Evolutionary conservation across 768 basidiomycete species (phyloP).

Genomic region (Serendipita indica): DNA sequence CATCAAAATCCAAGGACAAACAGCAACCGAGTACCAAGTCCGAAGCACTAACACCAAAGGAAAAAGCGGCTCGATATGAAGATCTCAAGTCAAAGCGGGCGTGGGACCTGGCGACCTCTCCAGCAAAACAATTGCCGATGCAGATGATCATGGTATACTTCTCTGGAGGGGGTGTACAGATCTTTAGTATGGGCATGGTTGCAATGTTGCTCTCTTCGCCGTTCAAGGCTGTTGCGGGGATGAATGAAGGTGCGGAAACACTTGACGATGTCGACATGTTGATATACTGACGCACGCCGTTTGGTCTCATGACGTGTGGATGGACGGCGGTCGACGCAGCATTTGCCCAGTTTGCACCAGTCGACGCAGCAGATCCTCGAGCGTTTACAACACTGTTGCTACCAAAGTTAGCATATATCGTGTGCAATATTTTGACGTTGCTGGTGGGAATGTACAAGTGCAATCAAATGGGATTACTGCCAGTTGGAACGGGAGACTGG

Average conservation of each 20-base stretch:
- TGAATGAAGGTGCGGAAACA: slow-evolving; percentile 54
- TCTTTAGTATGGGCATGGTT: slow-evolving; percentile 94
- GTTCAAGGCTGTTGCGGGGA: slow-evolving; percentile 65
- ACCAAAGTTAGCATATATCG: slow-evolving; percentile 56
- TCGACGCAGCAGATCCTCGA: slow-evolving; percentile 28
- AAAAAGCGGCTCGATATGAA: slow-evolving; percentile 37
- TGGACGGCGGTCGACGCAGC: slow-evolving; percentile 27
- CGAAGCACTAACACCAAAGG: slow-evolving; percentile 9
- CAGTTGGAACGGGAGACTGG: slow-evolving; percentile 88
- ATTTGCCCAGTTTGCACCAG: slow-evolving; percentile 52
- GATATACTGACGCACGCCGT: background rate
- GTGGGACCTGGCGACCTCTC: slow-evolving; percentile 71
- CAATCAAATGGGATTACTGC: slow-evolving; percentile 78
- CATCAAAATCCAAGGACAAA: background rate
- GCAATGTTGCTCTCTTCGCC: slow-evolving; percentile 82
- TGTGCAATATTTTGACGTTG: slow-evolving; percentile 64
- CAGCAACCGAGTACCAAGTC: background rate
- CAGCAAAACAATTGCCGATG: slow-evolving; percentile 88
- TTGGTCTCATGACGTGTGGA: background rate
- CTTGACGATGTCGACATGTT: background rate
- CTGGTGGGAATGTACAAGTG: slow-evolving; percentile 87
- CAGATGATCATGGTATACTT: slow-evolving; percentile 98
- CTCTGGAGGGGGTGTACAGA: slow-evolving; percentile 90
- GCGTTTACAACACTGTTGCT: slow-evolving; percentile 39
- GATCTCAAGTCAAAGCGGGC: slow-evolving; percentile 62